phyloP scores from a whole-genome alignment of 1,284 basidiomycete species.

The Singerocomus inundabilis region DNA sequence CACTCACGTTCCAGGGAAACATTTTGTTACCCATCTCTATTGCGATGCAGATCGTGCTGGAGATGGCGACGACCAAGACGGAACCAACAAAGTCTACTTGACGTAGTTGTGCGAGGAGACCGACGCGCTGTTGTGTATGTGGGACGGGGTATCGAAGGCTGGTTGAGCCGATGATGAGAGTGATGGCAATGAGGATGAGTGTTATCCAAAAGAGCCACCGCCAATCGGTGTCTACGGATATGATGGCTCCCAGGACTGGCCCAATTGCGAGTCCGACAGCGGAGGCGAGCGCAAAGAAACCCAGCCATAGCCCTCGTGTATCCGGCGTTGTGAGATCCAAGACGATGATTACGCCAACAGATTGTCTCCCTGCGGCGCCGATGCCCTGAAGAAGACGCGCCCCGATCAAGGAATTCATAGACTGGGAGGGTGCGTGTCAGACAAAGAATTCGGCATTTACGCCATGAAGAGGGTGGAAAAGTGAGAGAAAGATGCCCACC shows the following conservation, averaged over 20 bases:
- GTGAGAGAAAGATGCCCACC: conserved; percentile 24
- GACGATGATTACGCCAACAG: conserved; percentile 34
- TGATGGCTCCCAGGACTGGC: conserved; percentile 31
- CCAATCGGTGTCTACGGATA: conserved; percentile 31
- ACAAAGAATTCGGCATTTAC: neutral
- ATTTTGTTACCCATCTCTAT: conserved; percentile 39
- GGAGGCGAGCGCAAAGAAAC: conserved; percentile 35
- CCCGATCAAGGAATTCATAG: conserved; percentile 34
- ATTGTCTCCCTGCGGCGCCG: conserved; percentile 35
- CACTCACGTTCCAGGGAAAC: conserved; percentile 34
- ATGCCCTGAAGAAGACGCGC: conserved; percentile 36
- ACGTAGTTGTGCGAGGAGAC: conserved; percentile 32
- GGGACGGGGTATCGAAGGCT: conserved; percentile 36
- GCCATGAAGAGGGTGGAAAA: neutral
- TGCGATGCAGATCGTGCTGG: conserved; percentile 35
- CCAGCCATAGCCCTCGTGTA: conserved; percentile 34
- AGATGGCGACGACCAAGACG: conserved; percentile 32
- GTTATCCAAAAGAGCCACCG: conserved; percentile 38
- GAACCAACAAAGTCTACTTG: conserved; percentile 34
- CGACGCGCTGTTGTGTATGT: conserved; percentile 30
- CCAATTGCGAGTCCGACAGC: conserved; percentile 32
- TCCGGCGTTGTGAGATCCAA: conserved; percentile 34
- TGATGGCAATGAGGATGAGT: conserved; percentile 33
- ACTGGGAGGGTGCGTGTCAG: conserved; percentile 22
- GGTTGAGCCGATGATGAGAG: conserved; percentile 26